Evolutionary conservation across 2,329 filamentous ascomycete genomes (phyloP).

Genomic region (Beauveria varroae): DNA sequence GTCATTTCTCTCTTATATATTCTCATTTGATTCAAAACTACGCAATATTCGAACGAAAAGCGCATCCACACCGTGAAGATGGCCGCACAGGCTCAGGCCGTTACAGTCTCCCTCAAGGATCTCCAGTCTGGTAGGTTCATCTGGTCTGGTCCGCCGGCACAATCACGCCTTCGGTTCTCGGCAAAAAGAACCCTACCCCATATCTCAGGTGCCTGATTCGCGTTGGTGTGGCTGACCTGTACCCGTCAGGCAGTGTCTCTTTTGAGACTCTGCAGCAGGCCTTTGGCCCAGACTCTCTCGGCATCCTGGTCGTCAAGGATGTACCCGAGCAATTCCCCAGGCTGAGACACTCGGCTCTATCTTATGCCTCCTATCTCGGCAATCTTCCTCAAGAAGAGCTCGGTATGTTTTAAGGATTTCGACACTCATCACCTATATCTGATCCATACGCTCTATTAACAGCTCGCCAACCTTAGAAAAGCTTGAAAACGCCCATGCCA

Average conservation of each 20-base stretch:
- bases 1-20: neutral
- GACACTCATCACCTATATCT: neutral
- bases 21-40: neutral
- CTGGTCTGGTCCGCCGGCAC: neutral
- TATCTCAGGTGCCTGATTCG: neutral
- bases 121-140: slow-evolving; percentile 45
- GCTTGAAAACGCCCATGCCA: slow-evolving; percentile 52
- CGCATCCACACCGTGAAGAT: slow-evolving; percentile 21
- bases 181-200: neutral
- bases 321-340: slow-evolving; percentile 63
- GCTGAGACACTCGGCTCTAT: slow-evolving; percentile 69
- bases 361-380: slow-evolving; percentile 82
- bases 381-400: slow-evolving; percentile 67
- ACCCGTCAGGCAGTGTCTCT: slow-evolving; percentile 46
- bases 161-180: neutral
- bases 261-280: slow-evolving; percentile 66
- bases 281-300: slow-evolving; percentile 84
- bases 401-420: slow-evolving; percentile 36
- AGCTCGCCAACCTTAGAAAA: slow-evolving; percentile 30
- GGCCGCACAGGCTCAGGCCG: slow-evolving; percentile 44
- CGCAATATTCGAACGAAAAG: neutral
- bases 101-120: slow-evolving; percentile 55
- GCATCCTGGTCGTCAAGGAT: slow-evolving; percentile 88
- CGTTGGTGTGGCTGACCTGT: neutral
- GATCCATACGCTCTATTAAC: neutral